Base-by-base conservation (phyloP, 108 stramenopile genomes). In the Pseudonitzschia delicatissima region DNA sequence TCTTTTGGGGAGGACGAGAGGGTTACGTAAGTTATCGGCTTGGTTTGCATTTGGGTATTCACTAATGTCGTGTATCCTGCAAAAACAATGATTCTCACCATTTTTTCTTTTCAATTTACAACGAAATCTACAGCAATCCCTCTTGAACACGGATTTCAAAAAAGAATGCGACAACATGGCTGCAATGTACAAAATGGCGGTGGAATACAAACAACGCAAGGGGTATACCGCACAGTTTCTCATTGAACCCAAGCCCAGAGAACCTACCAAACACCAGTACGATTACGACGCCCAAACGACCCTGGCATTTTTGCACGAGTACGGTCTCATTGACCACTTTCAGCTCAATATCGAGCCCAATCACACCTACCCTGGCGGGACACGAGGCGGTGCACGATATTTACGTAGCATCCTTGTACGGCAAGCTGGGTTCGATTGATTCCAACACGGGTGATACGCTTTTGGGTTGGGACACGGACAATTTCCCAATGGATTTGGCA, bases 1-100 rank as follows among this genome's bases (percentile, higher is more conserved):
- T 87, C 5, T 87, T 83, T 68, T 87, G 86, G 86, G 86, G 86
- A 44, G 86, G 86, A 2, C 72, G 86, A 44, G 86, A 83, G 68
- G 82, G 79, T 42, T 83, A 76, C 51, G 53, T 55, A 18, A 55
- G 53, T 55, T 27, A 26, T 5, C 27, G 29, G 8, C 20, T 45
- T 20, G 17, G 13, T 33, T 7, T 5, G 28, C 29, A 55, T 32
- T 31, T 35, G 15, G 20, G 36, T 1, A 42, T 37, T 39, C 40
- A 23, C 36, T 39, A n/a, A n/a, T n/a, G n/a, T n/a, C n/a, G n/a
- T 39, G 20, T 18, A 27, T 31, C 13, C 0, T 17, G 3, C 25
- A 26, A 39, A 35, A 36, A 42, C 15, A 44, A 80, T 60, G 71
- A 72, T 53, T 81, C 73, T 64, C 13, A 17, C 23, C 7, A 9